Evolutionary conservation across 345 rosid species (phyloP), one percentile per base, ranked within the genome.

Genomic region (Trapa bicornis): DNA sequence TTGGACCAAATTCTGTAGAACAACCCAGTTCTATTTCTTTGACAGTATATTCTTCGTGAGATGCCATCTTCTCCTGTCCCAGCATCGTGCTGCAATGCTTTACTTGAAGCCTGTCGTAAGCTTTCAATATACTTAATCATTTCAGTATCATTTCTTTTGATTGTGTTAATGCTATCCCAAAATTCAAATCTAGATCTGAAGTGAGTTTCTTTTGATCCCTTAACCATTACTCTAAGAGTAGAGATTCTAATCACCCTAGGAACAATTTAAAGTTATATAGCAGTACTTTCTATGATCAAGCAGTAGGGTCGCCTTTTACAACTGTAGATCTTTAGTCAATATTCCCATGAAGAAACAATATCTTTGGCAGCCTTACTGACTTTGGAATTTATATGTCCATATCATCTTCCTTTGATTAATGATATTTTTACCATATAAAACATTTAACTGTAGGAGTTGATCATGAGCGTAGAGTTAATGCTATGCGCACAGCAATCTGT

Each of bases 1-100:
- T 37, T 37, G 43, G 7, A 37, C 14, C 5, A 15, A 65, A 48
- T 7, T 7, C n/a, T 7, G 17, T 14, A 65, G 47, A 14, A 42
- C 29, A 42, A 32, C 38, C 67, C 72, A 45, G 64, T 67, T 14
- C 50, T 71, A 64, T 68, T 68, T 73, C 0, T 47, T 41, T 62
- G 48, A 68, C 86, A 94, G 99, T 94, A 86, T 79, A 81, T 94
- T 74, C 79, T 94, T 70, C 91, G 99, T 22, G 99, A 94, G 76
- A 76, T 94, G 83, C 96, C 99, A 62, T 94, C 99, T 63, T 89
- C 97, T 80, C 99, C 99, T 8, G 96, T 94, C 69, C 99, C 99
- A 67, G 96, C 97, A 73, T 87, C 97, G 50, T 94, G 99, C 80
- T 94, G 99, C 84, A 87, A 85, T 66, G 99, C 97, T 32, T 87